Base-by-base conservation (phyloP, 192 early-diverging fungal species). In the Backusella sp. region DNA sequence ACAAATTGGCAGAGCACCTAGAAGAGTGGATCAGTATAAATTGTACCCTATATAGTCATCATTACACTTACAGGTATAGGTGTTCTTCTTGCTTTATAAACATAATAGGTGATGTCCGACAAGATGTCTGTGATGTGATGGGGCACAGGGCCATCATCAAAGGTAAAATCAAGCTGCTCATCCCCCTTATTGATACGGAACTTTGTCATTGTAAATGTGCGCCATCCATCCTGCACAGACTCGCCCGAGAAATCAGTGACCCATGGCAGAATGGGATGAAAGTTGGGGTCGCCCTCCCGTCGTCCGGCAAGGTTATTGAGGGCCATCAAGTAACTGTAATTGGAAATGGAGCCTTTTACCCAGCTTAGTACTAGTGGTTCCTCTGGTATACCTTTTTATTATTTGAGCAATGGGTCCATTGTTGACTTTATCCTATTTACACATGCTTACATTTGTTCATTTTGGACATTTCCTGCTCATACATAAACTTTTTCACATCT, bases 291-390 rank as follows among this genome's bases (percentile, higher is more conserved):
- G 23, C 89, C 89, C 75, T 80, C 79, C 6, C 87, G 81, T 5
- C 91, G 86, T 9, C 91, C 97, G 42, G 95, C 94, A 1, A 96
- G 76, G 15, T 93, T 90, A 76, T 99, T 99, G 7, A 99, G 83
- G 2, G 87, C 87, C 94, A 98, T 96, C 68, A 99, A 73, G 79
- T 99, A 99, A 68, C 96, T 93, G 79, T 92, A 99, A 77, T 99
- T 99, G 53, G 93, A 94, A 41, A 98, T 91, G 72, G 96, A 90
- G 21, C 94, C 88, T 19, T 84, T 86, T 39, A 91, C 87, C 97
- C 97, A 98, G 36, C 85, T 83, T 70, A 86, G 82, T 4, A 87
- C 88, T 0, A 87, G 68, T 3, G 82, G 75, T 37, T 87, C 83
- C 41, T 85, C 77, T 66, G 77, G 76, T 34, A 89, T 83, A 35